A percentile compares a stretch with the other conserved stretches of the same genome.
Evolutionary conservation across 345 rosid species (phyloP).

Genomic region (Syzygium grande): DNA sequence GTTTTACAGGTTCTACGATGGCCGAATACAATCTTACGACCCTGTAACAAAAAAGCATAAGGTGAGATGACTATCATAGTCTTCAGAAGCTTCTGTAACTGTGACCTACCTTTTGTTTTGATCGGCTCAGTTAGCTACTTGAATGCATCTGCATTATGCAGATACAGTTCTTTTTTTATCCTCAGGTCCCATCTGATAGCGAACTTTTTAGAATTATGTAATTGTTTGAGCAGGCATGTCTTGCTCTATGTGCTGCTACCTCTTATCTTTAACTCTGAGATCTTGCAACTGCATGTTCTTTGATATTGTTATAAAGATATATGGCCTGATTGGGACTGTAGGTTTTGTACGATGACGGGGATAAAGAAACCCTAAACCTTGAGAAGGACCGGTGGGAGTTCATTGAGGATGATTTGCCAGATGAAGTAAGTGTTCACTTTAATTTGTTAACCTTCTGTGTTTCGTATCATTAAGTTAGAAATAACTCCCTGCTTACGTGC

Average conservation of each 20-base stretch:
- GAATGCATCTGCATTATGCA: rapidly evolving
- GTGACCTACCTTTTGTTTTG: neutral
- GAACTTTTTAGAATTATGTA: rapidly evolving
- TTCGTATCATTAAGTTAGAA: neutral
- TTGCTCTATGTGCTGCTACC: rapidly evolving
- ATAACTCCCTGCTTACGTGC: neutral
- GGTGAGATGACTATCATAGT: neutral
- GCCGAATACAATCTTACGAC: neutral
- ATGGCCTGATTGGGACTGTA: neutral
- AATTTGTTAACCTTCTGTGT: neutral
- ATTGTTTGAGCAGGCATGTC: neutral
- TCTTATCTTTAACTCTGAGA: neutral
- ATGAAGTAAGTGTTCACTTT: neutral
- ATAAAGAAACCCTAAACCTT: rapidly evolving
- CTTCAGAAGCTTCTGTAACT: neutral
- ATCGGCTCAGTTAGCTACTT: neutral
- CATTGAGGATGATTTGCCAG: neutral
- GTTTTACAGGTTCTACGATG: neutral
- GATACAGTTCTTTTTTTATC: rapidly evolving
- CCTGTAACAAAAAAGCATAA: rapidly evolving
- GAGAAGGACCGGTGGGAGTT: rapidly evolving
- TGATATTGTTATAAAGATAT: neutral
- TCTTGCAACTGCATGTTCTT: neutral
- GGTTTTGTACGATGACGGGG: neutral
- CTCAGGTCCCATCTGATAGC: neutral